These are phyloP conservation scores for Fusarium drepaniforme DNA, from an alignment of 2,329 filamentous ascomycete species.

Conservation along the genomic window DNA sequence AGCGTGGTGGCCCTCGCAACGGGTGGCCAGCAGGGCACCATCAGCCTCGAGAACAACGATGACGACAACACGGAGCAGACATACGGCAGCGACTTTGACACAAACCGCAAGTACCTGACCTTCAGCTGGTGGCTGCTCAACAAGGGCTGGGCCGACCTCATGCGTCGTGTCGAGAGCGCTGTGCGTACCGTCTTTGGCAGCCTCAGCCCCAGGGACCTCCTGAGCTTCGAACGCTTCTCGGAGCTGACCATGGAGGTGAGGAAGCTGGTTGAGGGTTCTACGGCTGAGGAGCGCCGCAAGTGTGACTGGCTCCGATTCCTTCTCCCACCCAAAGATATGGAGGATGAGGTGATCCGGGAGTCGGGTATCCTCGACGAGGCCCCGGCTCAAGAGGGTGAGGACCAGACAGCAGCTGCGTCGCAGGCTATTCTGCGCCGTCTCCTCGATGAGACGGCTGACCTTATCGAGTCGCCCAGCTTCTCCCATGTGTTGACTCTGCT, in stretches of 20 bases:
- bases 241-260: constrained; percentile 87
- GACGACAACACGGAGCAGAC: constrained; percentile 86
- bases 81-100: constrained; percentile 95
- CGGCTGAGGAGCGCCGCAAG: constrained; percentile 53
- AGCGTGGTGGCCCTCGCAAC: constrained; percentile 93
- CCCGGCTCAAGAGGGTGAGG: constrained; percentile 41
- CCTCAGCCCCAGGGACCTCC: constrained; percentile 88
- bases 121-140: constrained; percentile 99
- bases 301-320: constrained; percentile 85
- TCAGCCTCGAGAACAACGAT: constrained; percentile 93
- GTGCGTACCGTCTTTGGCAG: constrained; percentile 92
- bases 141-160: constrained; percentile 86
- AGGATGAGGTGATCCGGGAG: constrained; percentile 86
- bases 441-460: constrained; percentile 94
- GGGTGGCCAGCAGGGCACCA: constrained; percentile 78
- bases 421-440: constrained; percentile 78
- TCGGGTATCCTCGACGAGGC: constrained; percentile 79
- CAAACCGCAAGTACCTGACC: constrained; percentile 92
- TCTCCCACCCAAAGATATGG: constrained; percentile 82
- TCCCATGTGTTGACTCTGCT: constrained; percentile 86
- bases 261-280: constrained; percentile 81
- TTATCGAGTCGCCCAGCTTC: constrained; percentile 95
- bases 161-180: constrained; percentile 84
- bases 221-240: constrained; percentile 84
- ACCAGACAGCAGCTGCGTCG: constrained; percentile 57